Evolutionary conservation across 371 early-diverging fungal genomes (phyloP), one percentile per base, ranked within the genome.

Genomic region (Haplosporangium sp.): DNA sequence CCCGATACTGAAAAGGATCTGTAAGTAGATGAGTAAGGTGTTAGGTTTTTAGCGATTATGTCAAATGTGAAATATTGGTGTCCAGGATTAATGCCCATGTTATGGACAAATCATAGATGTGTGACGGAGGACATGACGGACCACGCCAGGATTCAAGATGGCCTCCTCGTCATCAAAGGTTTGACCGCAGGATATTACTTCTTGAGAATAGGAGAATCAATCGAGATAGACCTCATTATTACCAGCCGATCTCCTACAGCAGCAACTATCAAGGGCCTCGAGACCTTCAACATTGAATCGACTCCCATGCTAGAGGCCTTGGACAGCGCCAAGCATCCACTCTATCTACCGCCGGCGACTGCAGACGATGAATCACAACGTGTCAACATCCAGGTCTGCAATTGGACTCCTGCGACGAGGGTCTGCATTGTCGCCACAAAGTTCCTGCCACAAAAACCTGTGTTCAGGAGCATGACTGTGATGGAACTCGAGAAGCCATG

Each of bases 251-350:
- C 21, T 2, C 5, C 53, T 1, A 42, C 58, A 11, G 14, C 46
- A 12, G 41, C 53, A 7, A 46, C 16, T 10, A 67, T 56, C 50
- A 47, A 53, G n/a, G 67, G 60, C 1, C 20, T 77, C 13, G 64
- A 64, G 45, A 60, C 59, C 8, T 64, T 62, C 36, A 36, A 58
- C 16, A 14, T 77, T 20, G 61, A 50, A 7, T 59, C 67, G 9
- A 52, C 67, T n/a, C 72, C 72, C 7, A 71, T 71, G 68, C 57
- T 77, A 21, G 57, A 71, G n/a, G 59, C 67, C 16, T 55, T 42
- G 5, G 59, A 68, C 51, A 68, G 64, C 9, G 29, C 50, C 9
- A 79, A 57, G 46, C 52, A 65, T 23, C 79, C 73, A 12, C 53
- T 73, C 21, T 64, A 47, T 38, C 7, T 73, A 18, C 46, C 45